Evolutionary conservation across 805 yeast genomes (phyloP).

Genomic region (Kuraishia ogatae): DNA sequence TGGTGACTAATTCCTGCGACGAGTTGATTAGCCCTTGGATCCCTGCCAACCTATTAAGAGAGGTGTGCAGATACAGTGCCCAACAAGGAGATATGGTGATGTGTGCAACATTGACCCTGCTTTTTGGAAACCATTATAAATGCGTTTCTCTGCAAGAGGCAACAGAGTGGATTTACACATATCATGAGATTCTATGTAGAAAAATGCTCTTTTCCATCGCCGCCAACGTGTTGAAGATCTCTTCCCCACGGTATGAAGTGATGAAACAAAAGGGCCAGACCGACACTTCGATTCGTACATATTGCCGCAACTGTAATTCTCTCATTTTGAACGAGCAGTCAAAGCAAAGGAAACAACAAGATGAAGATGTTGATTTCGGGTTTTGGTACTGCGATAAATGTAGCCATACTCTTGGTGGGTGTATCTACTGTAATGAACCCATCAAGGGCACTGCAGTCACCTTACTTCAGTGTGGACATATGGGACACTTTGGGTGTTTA

Average conservation of each 20-base stretch:
- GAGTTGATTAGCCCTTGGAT: slow-evolving; percentile 43
- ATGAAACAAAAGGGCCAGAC: slow-evolving; percentile 27
- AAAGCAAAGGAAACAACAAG: slow-evolving; percentile 26
- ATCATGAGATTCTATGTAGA: slow-evolving; percentile 44
- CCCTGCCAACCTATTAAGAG: slow-evolving; percentile 36
- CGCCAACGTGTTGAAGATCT: slow-evolving; percentile 41
- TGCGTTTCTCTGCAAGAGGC: slow-evolving; percentile 22
- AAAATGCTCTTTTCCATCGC: slow-evolving; percentile 47
- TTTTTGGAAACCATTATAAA: slow-evolving; percentile 35
- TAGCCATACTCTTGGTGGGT: slow-evolving; percentile 48
- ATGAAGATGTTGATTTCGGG: slow-evolving; percentile 40
- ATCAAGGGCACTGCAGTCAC: slow-evolving; percentile 61
- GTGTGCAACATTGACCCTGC: slow-evolving; percentile 46
- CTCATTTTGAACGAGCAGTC: slow-evolving; percentile 52
- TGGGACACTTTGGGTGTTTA: slow-evolving; percentile 77
- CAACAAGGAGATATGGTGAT: slow-evolving; percentile 57
- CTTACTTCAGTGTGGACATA: slow-evolving; percentile 72
- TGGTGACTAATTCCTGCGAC: background rate
- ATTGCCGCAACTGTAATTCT: slow-evolving; percentile 53
- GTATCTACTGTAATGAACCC: slow-evolving; percentile 72
- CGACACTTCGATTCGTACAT: slow-evolving; percentile 38
- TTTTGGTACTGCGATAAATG: slow-evolving; percentile 85
- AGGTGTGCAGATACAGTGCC: slow-evolving; percentile 46
- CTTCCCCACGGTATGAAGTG: slow-evolving; percentile 18
- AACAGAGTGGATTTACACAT: slow-evolving; percentile 48